These are phyloP conservation scores for Pseudocercospora crystallina DNA, from an alignment of 2,329 filamentous ascomycete species.

Conservation along the genomic window DNA sequence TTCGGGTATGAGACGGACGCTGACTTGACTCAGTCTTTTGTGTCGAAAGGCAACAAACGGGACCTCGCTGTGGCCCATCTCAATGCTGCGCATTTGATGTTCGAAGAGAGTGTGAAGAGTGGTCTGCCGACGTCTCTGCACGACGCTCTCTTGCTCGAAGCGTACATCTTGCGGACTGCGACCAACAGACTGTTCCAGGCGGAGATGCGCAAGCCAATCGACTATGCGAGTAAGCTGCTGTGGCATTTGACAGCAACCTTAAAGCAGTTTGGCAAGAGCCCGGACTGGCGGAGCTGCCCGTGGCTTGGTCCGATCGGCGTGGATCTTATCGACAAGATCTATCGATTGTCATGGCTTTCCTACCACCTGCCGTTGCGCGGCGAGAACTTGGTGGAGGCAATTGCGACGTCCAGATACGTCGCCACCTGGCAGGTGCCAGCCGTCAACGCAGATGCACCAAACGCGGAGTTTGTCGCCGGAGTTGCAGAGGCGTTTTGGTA, in stretches of 20 bases:
- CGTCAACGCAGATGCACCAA: background rate
- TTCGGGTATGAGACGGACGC: background rate
- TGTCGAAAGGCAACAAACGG: background rate
- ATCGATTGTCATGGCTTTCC: conserved; percentile 5
- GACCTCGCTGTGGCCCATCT: background rate
- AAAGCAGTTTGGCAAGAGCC: background rate
- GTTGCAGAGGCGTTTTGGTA: background rate
- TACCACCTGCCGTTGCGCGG: background rate
- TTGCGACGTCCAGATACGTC: background rate
- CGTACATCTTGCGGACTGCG: conserved; percentile 21
- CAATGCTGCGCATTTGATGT: conserved; percentile 2
- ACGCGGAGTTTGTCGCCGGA: background rate
- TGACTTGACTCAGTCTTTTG: background rate
- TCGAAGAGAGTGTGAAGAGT: background rate
- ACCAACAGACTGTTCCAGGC: conserved; percentile 21
- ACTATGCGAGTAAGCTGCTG: background rate
- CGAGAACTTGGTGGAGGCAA: background rate
- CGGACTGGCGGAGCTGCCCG: background rate
- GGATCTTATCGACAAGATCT: background rate
- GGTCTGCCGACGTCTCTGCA: conserved; percentile 10
- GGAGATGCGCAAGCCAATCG: conserved; percentile 11
- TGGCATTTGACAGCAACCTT: background rate
- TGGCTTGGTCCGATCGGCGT: conserved; percentile 1
- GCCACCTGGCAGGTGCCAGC: background rate
- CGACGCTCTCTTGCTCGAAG: conserved; percentile 22